phyloP scores from a whole-genome alignment of 1,139 yeast genomes.

The Pichia sp. region DNA sequence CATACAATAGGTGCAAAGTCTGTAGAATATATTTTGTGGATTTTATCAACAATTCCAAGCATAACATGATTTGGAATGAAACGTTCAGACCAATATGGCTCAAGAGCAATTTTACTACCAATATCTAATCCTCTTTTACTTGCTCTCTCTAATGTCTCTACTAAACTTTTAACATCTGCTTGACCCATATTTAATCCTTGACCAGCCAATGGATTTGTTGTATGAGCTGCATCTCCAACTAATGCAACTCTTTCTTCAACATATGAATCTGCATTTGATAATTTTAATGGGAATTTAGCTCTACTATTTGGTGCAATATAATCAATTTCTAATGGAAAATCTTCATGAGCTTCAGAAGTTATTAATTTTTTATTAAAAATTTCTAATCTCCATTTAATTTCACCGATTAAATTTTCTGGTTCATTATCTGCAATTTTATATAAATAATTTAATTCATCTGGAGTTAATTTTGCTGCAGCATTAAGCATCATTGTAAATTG shows the following conservation, averaged over 20 bases:
- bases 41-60: slow-evolving; percentile 84
- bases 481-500: slow-evolving; percentile 68
- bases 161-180: slow-evolving; percentile 73
- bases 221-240: slow-evolving; percentile 97
- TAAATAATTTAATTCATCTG: slow-evolving; percentile 71
- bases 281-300: slow-evolving; percentile 81
- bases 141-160: slow-evolving; percentile 64
- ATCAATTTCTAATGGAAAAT: slow-evolving; percentile 61
- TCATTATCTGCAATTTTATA: slow-evolving; percentile 47
- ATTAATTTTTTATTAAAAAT: slow-evolving; percentile 36
- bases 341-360: slow-evolving; percentile 43
- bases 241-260: slow-evolving; percentile 79
- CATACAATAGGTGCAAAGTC: slow-evolving; percentile 69
- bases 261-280: slow-evolving; percentile 89
- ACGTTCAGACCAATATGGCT: slow-evolving; percentile 76
- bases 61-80: slow-evolving; percentile 75
- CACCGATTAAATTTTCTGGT: slow-evolving; percentile 51
- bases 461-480: slow-evolving; percentile 76
- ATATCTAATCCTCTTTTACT: slow-evolving; percentile 77
- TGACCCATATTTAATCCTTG: slow-evolving; percentile 99
- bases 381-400: slow-evolving; percentile 66
- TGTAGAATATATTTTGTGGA: slow-evolving; percentile 80
- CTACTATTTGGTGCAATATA: slow-evolving; percentile 57
- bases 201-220: slow-evolving; percentile 96
- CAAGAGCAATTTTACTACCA: slow-evolving; percentile 76